Evolutionary conservation across 164 flowering plant genomes (phyloP).

Genomic region (Paratinospora sagittata): DNA sequence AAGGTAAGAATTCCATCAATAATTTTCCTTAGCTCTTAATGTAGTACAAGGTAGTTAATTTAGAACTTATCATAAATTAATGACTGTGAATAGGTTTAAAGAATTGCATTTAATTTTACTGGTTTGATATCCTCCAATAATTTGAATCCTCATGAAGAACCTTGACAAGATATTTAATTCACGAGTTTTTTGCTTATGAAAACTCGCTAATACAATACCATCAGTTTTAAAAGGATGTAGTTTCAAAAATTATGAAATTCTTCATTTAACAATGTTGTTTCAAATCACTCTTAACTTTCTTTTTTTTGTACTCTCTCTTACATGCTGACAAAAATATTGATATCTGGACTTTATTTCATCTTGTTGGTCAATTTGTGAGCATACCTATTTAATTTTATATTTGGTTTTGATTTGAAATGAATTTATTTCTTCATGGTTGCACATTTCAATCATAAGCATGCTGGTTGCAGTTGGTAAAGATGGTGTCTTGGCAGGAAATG

Average conservation of each 20-base stretch:
- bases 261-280: background rate
- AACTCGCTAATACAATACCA: background rate
- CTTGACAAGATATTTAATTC: background rate
- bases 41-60: background rate
- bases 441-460: slow-evolving; percentile 19
- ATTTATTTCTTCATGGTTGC: slow-evolving; percentile 5
- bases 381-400: background rate
- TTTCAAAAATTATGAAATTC: background rate
- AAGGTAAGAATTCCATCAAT: background rate
- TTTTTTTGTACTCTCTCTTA: too few relatives aligned
- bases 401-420: background rate
- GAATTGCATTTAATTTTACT: background rate
- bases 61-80: background rate
- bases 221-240: background rate
- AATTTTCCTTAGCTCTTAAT: background rate
- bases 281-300: background rate
- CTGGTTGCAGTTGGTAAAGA: slow-evolving; percentile 23
- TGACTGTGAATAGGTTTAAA: background rate
- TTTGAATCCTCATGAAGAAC: background rate
- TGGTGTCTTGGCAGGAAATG: slow-evolving; percentile 11
- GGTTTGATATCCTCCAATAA: background rate
- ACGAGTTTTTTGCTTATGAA: background rate
- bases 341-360: background rate
- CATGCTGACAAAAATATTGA: background rate
- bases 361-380: slow-evolving; percentile 2